Percentiles rank a stretch among this genome's conserved stretches.
Conservation (phyloP, 1,284 basidiomycete species). For the Ustilago crameri region DNA sequence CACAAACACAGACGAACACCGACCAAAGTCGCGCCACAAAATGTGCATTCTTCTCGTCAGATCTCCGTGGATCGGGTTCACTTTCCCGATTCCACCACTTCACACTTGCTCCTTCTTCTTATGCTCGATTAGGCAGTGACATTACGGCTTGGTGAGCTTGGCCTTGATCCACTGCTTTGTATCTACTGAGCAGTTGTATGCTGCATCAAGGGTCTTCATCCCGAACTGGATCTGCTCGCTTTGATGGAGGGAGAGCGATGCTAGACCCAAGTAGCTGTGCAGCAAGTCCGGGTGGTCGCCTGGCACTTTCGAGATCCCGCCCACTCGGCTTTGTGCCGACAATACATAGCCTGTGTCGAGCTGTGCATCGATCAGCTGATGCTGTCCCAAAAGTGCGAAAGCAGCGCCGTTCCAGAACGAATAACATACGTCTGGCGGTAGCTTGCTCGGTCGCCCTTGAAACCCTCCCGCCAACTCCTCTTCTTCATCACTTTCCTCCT, state of each 20-base stretch:
- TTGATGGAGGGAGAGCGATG: slow-evolving; percentile 56
- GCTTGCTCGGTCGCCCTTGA: slow-evolving; percentile 52
- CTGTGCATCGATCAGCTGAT: slow-evolving; percentile 42
- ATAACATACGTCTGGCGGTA: slow-evolving; percentile 61
- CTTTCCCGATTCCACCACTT: not conserved
- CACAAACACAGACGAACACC: not conserved
- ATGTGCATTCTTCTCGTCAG: not conserved
- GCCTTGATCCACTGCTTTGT: slow-evolving; percentile 19
- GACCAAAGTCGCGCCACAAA: slow-evolving; percentile 16
- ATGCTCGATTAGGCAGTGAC: not conserved
- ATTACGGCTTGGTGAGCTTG: slow-evolving; percentile 13
- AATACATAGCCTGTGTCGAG: slow-evolving; percentile 55
- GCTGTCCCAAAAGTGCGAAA: slow-evolving; percentile 39
- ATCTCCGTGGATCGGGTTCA: not conserved
- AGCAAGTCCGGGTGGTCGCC: slow-evolving; percentile 60
- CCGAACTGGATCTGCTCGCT: slow-evolving; percentile 15
- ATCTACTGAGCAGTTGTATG: slow-evolving; percentile 19
- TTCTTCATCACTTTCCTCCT: slow-evolving; percentile 21
- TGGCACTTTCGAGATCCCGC: slow-evolving; percentile 61
- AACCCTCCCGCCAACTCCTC: slow-evolving; percentile 42
- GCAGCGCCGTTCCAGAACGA: slow-evolving; percentile 66
- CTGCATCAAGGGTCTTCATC: slow-evolving; percentile 23
- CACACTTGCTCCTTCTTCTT: not conserved
- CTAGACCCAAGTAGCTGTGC: slow-evolving; percentile 63
- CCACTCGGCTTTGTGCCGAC: slow-evolving; percentile 53